phyloP scores from a whole-genome alignment of 345 rosid genomes.

The Gossypium sturtianum region DNA sequence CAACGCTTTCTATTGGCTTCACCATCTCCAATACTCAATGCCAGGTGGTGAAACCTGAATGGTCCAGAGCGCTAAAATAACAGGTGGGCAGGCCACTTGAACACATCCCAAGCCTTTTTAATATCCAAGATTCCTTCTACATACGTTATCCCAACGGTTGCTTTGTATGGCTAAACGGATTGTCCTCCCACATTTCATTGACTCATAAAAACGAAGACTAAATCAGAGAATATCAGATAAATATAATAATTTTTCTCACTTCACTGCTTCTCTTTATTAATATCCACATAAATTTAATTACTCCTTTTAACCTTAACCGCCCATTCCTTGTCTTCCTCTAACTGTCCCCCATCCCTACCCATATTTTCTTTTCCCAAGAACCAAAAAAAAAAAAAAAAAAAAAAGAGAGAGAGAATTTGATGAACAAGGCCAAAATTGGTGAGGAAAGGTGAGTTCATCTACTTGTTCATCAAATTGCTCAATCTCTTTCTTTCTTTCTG shows the following conservation, averaged over 20 bases:
- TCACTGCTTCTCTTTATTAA: not conserved
- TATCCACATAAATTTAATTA: not conserved
- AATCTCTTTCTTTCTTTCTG: not conserved
- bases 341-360: not conserved
- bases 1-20: no score
- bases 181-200: not conserved
- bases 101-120: not conserved
- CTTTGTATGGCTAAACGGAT: not conserved
- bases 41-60: no score
- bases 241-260: not conserved
- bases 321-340: not conserved
- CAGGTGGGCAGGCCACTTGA: not conserved
- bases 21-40: no score
- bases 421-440: not conserved
- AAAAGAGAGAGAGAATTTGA: not conserved
- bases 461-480: not conserved
- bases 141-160: not conserved
- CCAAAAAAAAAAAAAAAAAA: not conserved
- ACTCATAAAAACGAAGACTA: not conserved
- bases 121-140: not conserved
- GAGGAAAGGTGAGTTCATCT: not conserved
- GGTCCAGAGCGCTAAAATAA: no score
- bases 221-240: not conserved
- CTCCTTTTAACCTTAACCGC: not conserved
- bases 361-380: not conserved